Percentiles rank a stretch among this genome's conserved stretches.
Conservation (phyloP, 2,329 filamentous ascomycete genomes). For the Leptographium flavum region DNA sequence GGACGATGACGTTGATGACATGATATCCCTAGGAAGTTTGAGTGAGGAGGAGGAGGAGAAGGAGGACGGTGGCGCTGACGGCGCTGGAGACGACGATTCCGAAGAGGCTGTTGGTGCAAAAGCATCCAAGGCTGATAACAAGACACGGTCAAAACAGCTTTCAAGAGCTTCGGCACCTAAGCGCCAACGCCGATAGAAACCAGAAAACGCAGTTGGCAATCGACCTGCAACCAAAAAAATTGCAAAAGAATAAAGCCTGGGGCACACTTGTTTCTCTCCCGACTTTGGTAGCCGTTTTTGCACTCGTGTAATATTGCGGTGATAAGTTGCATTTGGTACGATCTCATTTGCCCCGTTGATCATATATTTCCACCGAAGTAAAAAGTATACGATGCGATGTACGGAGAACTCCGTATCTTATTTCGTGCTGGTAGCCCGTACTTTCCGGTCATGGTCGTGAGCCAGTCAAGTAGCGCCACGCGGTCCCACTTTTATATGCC, state of each 20-base stretch:
- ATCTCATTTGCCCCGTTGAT: too few relatives aligned
- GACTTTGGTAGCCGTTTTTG: neutral
- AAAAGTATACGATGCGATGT: too few relatives aligned
- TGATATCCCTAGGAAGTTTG: constrained; percentile 12
- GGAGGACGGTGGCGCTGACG: constrained; percentile 4
- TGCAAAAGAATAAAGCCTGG: neutral
- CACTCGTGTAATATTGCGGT: too few relatives aligned
- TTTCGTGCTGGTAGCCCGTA: too few relatives aligned
- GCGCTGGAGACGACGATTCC: neutral
- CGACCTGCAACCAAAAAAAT: neutral
- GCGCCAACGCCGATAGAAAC: constrained; percentile 2
- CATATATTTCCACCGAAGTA: too few relatives aligned
- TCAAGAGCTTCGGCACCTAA: too few relatives aligned
- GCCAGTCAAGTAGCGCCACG: neutral
- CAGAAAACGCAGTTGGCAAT: neutral
- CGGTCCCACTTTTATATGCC: neutral
- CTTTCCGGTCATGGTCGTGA: too few relatives aligned
- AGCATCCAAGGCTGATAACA: neutral
- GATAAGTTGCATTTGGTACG: too few relatives aligned
- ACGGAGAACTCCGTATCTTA: too few relatives aligned
- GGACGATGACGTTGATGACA: constrained; percentile 7
- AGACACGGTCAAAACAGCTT: neutral
- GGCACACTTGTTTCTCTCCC: neutral
- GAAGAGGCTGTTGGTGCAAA: neutral
- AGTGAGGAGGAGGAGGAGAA: constrained; percentile 9